Conservation (phyloP, 768 basidiomycete genomes). For the Podaxis pistillaris region DNA sequence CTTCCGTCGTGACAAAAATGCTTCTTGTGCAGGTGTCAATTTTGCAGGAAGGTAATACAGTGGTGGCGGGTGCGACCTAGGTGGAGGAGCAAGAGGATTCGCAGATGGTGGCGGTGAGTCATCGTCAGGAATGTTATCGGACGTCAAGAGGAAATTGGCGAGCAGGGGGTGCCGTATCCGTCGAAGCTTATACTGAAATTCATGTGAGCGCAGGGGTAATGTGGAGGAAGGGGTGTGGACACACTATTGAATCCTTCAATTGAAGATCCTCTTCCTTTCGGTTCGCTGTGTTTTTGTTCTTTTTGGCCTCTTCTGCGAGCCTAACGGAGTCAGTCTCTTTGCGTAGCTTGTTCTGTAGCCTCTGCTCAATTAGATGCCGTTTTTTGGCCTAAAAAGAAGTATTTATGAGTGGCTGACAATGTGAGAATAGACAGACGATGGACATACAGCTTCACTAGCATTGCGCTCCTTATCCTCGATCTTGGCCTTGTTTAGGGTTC, state of each 20-base stretch:
- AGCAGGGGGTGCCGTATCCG: slow-evolving; percentile 68
- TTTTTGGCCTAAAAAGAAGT: slow-evolving; percentile 67
- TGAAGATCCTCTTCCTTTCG: slow-evolving; percentile 82
- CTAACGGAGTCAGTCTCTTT: slow-evolving; percentile 87
- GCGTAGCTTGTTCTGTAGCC: slow-evolving; percentile 80
- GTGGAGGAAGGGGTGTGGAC: slow-evolving; percentile 26
- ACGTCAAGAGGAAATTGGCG: slow-evolving; percentile 74
- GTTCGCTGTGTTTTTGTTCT: slow-evolving; percentile 73
- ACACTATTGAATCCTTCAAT: slow-evolving; percentile 76
- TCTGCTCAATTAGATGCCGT: slow-evolving; percentile 77
- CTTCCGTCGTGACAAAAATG: slow-evolving; percentile 61
- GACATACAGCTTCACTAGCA: slow-evolving; percentile 77
- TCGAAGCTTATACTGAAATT: slow-evolving; percentile 66
- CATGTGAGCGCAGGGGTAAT: slow-evolving; percentile 3
- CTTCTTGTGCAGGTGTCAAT: slow-evolving; percentile 67
- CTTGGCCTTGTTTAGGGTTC: slow-evolving; percentile 86
- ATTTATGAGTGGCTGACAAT: neutral
- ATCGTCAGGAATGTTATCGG: slow-evolving; percentile 58
- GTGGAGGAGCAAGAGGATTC: slow-evolving; percentile 44
- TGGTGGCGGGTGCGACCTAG: slow-evolving; percentile 71
- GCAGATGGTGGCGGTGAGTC: slow-evolving; percentile 32
- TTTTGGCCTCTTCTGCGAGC: slow-evolving; percentile 82
- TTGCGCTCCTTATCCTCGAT: slow-evolving; percentile 82
- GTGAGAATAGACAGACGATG: slow-evolving; percentile 10
- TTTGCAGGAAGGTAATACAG: slow-evolving; percentile 75